A percentile compares a stretch with the other conserved stretches of the same genome.
Evolutionary conservation across 768 basidiomycete genomes (phyloP).

Genomic region (Hygrocybe punicea): DNA sequence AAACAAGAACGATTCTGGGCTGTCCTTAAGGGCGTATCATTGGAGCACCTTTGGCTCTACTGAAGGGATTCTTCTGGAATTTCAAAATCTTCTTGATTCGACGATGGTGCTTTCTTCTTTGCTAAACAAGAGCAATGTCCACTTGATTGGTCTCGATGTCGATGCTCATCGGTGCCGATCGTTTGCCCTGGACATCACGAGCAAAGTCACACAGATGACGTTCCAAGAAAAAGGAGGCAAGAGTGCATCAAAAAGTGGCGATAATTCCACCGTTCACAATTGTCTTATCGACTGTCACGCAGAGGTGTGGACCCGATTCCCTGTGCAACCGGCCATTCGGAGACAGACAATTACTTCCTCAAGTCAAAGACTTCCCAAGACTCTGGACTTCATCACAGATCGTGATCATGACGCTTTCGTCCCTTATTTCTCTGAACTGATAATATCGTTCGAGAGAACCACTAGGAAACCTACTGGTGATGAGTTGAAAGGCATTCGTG

Average conservation of each 20-base stretch:
- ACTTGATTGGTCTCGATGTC: slow-evolving; percentile 42
- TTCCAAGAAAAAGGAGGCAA: slow-evolving; percentile 45
- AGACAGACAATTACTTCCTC: slow-evolving; percentile 42
- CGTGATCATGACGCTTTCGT: slow-evolving; percentile 33
- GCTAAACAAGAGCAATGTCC: slow-evolving; percentile 38
- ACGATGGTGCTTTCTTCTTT: slow-evolving; percentile 44
- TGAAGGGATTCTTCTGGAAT: slow-evolving; percentile 39
- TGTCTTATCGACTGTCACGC: slow-evolving; percentile 52
- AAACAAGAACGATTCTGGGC: slow-evolving; percentile 18
- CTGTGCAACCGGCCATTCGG: slow-evolving; percentile 51
- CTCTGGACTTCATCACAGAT: slow-evolving; percentile 45
- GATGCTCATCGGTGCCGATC: slow-evolving; percentile 36
- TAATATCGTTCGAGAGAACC: slow-evolving; percentile 44
- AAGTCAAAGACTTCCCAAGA: slow-evolving; percentile 29
- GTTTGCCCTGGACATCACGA: slow-evolving; percentile 49
- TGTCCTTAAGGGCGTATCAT: slow-evolving; percentile 44
- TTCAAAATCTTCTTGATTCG: slow-evolving; percentile 25
- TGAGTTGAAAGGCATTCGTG: slow-evolving; percentile 37
- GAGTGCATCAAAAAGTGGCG: slow-evolving; percentile 13
- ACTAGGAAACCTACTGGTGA: slow-evolving; percentile 53
- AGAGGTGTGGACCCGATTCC: slow-evolving; percentile 61
- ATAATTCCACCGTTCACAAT: slow-evolving; percentile 42
- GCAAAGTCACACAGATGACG: slow-evolving; percentile 52
- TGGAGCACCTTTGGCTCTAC: slow-evolving; percentile 56
- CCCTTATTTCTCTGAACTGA: slow-evolving; percentile 45